Evolutionary conservation across 2,329 filamentous ascomycete species (phyloP), one percentile per base, ranked within the genome.

Genomic region (Colletotrichum chrysophilum): DNA sequence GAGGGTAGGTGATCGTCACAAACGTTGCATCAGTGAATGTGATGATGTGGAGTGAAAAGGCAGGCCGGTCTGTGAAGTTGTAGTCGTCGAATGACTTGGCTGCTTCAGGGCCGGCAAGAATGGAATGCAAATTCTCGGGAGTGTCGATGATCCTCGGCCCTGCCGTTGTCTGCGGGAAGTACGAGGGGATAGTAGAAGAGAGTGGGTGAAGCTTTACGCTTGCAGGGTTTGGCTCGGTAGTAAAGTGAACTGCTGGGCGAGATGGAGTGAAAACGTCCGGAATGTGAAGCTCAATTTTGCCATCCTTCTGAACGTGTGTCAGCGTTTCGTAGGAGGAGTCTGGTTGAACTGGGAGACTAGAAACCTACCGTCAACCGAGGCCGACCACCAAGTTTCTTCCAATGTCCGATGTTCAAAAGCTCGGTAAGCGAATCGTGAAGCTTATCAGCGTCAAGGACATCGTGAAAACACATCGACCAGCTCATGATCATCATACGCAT

Each of bases 1-100:
- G 90, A 4, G 86, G 85, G 80, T 84, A 89, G 1, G 81, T 81
- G 1, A 91, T 72, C 0, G 84, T 83, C 1, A 91, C 81, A 0
- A 91, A 79, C 0, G 89, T 91, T 1, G 87, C 86, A 73, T 91
- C 86, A 4, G 78, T 78, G 78, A 91, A 91, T 0, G 85, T 84
- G 3, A 86, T 84, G 60, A 91, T 81, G 73, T 89, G 87, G 5
- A 91, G 80, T 4, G 84, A 84, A 4, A 91, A 78, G 77, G 87
- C 86, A 1, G 89, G 88, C n/a, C 77, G 79, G 78, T 90, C 88
- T 5, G 79, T 75, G 66, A 80, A 78, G 14, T 87, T 67, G 76
- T 85, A 88, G 71, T 89, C 87, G 1, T 82, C 77, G 1, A 88
- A 76, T 4, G 76, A 81, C 4, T 12, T 66, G 3, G 80, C 79